phyloP scores from a whole-genome alignment of 352 stramenopile species.

The Peronospora farinosa region DNA sequence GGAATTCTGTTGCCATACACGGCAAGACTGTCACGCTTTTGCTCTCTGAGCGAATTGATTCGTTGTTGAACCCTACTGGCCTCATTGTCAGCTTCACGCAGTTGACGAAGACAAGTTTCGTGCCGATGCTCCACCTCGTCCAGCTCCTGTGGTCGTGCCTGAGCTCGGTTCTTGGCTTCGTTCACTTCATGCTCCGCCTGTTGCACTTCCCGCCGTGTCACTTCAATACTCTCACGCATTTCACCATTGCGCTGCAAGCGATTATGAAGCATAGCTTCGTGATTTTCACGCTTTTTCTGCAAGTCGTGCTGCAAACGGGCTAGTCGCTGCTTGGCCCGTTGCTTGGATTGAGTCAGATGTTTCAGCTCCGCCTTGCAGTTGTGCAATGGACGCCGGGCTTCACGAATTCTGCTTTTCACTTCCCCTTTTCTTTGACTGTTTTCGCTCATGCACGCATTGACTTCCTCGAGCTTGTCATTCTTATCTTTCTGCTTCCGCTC shows the following conservation, averaged over 20 bases:
- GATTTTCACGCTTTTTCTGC: constrained; percentile 42
- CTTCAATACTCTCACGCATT: constrained; percentile 50
- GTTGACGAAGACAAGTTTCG: constrained; percentile 45
- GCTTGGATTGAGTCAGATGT: constrained; percentile 42
- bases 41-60: constrained; percentile 38
- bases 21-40: constrained; percentile 54
- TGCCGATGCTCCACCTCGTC: constrained; percentile 58
- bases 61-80: constrained; percentile 38
- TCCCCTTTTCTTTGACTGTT: constrained; percentile 45
- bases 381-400: constrained; percentile 57
- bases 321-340: constrained; percentile 47
- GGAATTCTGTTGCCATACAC: constrained; percentile 67
- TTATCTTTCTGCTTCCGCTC: constrained; percentile 59
- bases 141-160: constrained; percentile 27
- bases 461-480: constrained; percentile 53
- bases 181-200: constrained; percentile 38
- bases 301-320: constrained; percentile 45
- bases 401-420: constrained; percentile 54
- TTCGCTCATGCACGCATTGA: constrained; percentile 35
- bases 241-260: constrained; percentile 52
- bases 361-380: constrained; percentile 63
- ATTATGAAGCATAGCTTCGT: constrained; percentile 52
- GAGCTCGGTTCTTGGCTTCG: constrained; percentile 27
- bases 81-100: constrained; percentile 55
- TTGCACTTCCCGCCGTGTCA: constrained; percentile 39